Evolutionary conservation across 371 early-diverging fungal species (phyloP).

Genomic region (Coemansia linderi): DNA sequence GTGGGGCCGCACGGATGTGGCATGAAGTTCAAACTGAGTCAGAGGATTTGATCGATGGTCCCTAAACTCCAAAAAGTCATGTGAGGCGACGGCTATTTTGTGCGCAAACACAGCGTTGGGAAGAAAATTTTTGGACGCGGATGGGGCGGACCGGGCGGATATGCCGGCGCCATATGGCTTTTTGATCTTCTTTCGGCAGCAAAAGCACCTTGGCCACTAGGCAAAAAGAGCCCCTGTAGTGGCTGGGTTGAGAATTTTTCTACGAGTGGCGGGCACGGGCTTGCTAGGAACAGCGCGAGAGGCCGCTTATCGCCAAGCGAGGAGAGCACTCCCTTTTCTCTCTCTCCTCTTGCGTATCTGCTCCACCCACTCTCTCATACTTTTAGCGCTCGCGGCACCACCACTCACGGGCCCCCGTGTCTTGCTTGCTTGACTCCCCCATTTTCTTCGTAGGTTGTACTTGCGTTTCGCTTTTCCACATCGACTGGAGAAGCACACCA

Average conservation of each 20-base stretch:
- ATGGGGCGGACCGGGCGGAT: background rate
- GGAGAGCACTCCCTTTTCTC: background rate
- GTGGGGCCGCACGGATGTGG: no score
- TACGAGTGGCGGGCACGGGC: background rate
- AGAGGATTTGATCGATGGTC: background rate
- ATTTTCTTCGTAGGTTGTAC: background rate
- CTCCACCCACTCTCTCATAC: background rate
- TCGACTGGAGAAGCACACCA: background rate
- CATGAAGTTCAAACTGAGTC: background rate
- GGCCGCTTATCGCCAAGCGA: background rate
- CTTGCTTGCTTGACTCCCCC: background rate
- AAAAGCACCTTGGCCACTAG: background rate
- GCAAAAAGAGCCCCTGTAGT: background rate
- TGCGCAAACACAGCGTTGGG: background rate
- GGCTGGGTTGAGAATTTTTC: background rate
- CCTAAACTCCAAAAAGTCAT: slow-evolving; percentile 2
- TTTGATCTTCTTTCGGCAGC: background rate
- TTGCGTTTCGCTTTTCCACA: slow-evolving; percentile 4
- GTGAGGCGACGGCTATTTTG: background rate
- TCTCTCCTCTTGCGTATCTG: background rate
- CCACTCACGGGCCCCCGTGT: background rate
- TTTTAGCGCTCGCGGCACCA: background rate
- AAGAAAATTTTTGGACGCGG: background rate
- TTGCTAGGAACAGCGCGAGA: background rate
- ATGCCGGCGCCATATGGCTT: background rate